phyloP scores from a whole-genome alignment of 192 early-diverging fungal species.

The Backusella tuberculispora region DNA sequence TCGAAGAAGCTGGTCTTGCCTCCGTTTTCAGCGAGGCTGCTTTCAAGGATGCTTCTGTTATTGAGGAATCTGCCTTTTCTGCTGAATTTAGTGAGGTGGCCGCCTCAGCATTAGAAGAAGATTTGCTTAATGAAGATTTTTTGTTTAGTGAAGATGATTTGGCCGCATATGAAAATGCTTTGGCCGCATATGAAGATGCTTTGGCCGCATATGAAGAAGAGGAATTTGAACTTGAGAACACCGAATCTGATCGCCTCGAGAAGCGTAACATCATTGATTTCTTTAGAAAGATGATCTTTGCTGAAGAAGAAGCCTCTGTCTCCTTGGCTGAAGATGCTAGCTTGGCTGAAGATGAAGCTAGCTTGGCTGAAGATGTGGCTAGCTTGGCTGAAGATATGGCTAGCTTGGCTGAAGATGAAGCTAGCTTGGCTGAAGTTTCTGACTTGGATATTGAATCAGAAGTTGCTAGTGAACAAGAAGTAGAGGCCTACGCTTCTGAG shows the following conservation, averaged over 20 bases:
- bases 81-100: background rate
- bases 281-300: conserved; percentile 7
- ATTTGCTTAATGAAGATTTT: too few relatives aligned
- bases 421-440: background rate
- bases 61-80: background rate
- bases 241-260: background rate
- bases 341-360: background rate
- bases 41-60: background rate
- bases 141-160: too few relatives aligned
- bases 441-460: background rate
- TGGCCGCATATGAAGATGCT: too few relatives aligned
- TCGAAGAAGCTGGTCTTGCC: too few relatives aligned
- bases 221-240: background rate
- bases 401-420: too few relatives aligned
- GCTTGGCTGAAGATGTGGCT: background rate
- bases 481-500: background rate
- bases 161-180: too few relatives aligned
- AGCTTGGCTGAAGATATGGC: background rate
- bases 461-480: background rate
- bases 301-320: background rate
- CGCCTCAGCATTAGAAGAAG: too few relatives aligned
- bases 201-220: background rate
- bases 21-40: background rate
- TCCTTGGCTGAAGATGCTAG: background rate
- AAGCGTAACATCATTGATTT: conserved; percentile 1